A percentile compares a stretch with the other conserved stretches of the same genome.
phyloP scores from a whole-genome alignment of 1,284 basidiomycete genomes.

The Leccinum colubrinum region DNA sequence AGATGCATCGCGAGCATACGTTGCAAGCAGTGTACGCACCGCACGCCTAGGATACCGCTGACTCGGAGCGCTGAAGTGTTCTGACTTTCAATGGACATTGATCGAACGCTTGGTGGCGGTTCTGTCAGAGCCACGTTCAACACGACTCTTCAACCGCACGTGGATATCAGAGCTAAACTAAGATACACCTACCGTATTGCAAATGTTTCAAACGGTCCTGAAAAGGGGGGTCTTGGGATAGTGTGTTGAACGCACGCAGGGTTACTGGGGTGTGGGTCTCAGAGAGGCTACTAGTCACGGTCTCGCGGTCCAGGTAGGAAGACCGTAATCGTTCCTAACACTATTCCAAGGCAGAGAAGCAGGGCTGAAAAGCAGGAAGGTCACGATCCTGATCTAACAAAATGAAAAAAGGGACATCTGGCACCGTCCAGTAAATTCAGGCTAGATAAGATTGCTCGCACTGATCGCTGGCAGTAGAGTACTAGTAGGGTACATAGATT shows the following conservation, averaged over 20 bases:
- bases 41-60: background rate
- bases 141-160: background rate
- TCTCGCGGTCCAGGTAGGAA: background rate
- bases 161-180: background rate
- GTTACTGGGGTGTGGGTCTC: background rate
- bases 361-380: too few species aligned
- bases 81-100: background rate
- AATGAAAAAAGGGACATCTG: background rate
- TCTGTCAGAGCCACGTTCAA: background rate
- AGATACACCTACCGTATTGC: background rate
- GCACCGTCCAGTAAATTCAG: background rate
- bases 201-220: background rate
- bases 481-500: background rate
- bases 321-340: too few species aligned
- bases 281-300: background rate
- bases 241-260: background rate
- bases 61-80: background rate
- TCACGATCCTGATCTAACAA: background rate
- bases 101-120: background rate
- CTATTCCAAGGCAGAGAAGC: background rate
- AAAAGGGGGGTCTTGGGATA: background rate
- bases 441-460: background rate
- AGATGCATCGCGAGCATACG: too few species aligned
- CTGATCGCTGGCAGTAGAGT: background rate
- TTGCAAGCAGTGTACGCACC: too few species aligned